Percentiles rank a stretch among this genome's conserved stretches.
These are phyloP conservation scores for Tardiomyces digboiensis DNA, from an alignment of 1,139 yeast genomes.

Conservation along the genomic window DNA sequence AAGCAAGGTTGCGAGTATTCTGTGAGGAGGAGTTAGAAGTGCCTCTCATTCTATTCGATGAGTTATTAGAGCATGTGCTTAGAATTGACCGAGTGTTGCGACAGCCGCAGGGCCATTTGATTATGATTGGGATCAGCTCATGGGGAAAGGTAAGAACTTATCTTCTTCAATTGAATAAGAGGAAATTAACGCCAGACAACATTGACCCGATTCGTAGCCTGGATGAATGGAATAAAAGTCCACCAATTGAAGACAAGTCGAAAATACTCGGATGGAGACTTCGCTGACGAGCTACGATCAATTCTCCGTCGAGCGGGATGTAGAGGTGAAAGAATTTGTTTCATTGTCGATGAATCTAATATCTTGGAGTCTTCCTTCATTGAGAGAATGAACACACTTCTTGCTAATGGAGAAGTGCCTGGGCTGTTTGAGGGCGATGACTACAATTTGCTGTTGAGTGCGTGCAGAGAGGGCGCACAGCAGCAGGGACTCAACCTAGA, in stretches of 20 bases:
- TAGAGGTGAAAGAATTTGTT: conserved; percentile 56
- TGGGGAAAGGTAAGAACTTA: conserved; percentile 47
- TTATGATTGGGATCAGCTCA: conserved; percentile 77
- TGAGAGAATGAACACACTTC: conserved; percentile 84
- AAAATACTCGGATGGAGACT: conserved; percentile 49
- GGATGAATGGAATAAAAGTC: conserved; percentile 76
- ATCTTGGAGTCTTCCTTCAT: conserved; percentile 70
- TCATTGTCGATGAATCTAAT: conserved; percentile 74
- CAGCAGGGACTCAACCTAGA: conserved; percentile 57
- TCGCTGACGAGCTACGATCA: conserved; percentile 53
- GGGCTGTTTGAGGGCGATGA: conserved; percentile 84
- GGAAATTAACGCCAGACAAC: conserved; percentile 25
- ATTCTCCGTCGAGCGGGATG: conserved; percentile 42
- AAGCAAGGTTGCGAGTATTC: conserved; percentile 59
- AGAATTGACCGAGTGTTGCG: conserved; percentile 75
- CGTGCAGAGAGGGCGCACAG: conserved; percentile 52
- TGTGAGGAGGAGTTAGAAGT: conserved; percentile 60
- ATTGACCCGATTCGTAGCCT: conserved; percentile 70
- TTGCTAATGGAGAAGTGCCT: conserved; percentile 91
- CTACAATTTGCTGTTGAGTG: conserved; percentile 39
- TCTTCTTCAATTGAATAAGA: conserved; percentile 1
- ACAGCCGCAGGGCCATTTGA: conserved; percentile 87
- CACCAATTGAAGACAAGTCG: conserved; percentile 50
- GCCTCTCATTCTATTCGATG: conserved; percentile 56
- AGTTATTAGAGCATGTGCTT: conserved; percentile 63